Conservation (phyloP, 1,284 basidiomycete species). For the Inonotus hispidus region DNA sequence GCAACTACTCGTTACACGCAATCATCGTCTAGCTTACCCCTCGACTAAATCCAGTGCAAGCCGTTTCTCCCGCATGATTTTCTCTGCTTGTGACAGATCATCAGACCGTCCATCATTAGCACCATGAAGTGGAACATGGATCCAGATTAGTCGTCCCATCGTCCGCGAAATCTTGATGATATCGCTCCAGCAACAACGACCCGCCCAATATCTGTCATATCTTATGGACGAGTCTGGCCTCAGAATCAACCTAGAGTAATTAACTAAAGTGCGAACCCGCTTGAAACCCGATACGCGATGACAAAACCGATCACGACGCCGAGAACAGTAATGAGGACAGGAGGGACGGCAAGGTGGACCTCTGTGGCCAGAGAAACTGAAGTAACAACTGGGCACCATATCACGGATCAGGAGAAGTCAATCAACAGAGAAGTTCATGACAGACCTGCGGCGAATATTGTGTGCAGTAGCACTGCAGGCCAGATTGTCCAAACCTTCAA, state of each 20-base stretch:
- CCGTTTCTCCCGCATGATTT: conserved; percentile 54
- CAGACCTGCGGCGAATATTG: conserved; percentile 48
- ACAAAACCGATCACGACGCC: conserved; percentile 71
- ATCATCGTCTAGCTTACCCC: conserved; percentile 35
- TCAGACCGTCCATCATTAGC: conserved; percentile 9
- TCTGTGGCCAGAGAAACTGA: conserved; percentile 38
- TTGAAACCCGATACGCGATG: conserved; percentile 59
- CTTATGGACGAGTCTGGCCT: conserved; percentile 25
- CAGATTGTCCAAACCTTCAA: conserved; percentile 58
- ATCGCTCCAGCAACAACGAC: conserved; percentile 53
- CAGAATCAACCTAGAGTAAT: no score
- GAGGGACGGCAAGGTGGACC: conserved; percentile 43
- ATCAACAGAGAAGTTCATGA: background rate
- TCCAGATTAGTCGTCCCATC: conserved; percentile 55
- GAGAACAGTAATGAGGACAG: conserved; percentile 55
- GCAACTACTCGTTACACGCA: background rate
- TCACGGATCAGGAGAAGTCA: background rate
- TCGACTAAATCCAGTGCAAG: conserved; percentile 53
- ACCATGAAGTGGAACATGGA: conserved; percentile 48
- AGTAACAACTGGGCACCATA: conserved; percentile 35
- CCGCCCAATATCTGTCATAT: conserved; percentile 62
- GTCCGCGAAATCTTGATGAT: conserved; percentile 46
- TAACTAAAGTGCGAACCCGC: conserved; percentile 42
- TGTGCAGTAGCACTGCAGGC: conserved; percentile 60
- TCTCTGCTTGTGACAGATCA: conserved; percentile 25